These are phyloP conservation scores for Aspergillus oerlinghausenensis DNA, from an alignment of 2,329 filamentous ascomycete genomes.

Conservation along the genomic window DNA sequence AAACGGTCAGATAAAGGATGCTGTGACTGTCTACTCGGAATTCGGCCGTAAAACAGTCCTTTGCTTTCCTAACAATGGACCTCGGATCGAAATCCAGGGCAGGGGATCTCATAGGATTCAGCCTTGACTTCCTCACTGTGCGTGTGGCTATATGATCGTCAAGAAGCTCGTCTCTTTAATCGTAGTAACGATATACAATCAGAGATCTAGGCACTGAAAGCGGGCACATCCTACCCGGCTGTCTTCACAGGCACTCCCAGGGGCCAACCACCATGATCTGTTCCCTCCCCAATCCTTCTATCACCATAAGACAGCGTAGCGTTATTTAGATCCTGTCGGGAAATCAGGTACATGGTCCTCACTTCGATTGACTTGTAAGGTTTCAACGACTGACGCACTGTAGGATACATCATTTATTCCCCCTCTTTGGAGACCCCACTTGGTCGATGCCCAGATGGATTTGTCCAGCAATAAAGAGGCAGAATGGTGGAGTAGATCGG, in stretches of 20 bases:
- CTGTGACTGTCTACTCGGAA: conserved; percentile 13
- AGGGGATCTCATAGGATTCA: background rate
- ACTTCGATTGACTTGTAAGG: background rate
- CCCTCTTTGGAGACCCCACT: background rate
- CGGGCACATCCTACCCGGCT: background rate
- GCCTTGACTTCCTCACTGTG: background rate
- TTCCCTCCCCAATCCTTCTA: too few relatives aligned
- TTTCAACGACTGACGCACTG: background rate
- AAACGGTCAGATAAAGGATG: conserved; percentile 18
- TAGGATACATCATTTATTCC: background rate
- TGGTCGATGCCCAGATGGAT: background rate
- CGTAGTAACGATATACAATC: background rate
- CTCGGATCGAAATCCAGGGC: conserved; percentile 12
- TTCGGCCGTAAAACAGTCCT: conserved; percentile 12
- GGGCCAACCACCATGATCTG: too few relatives aligned
- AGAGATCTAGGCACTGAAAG: background rate
- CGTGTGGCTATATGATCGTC: background rate
- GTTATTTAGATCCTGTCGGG: too few relatives aligned
- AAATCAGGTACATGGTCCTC: too few relatives aligned
- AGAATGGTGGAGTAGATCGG: background rate
- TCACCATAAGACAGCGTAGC: too few relatives aligned
- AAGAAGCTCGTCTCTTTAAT: background rate
- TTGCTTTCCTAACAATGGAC: conserved; percentile 16
- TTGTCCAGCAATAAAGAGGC: background rate
- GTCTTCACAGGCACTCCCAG: background rate